These are phyloP conservation scores for Boletus semigastroideus DNA, from an alignment of 1,284 basidiomycete genomes.

Conservation along the genomic window DNA sequence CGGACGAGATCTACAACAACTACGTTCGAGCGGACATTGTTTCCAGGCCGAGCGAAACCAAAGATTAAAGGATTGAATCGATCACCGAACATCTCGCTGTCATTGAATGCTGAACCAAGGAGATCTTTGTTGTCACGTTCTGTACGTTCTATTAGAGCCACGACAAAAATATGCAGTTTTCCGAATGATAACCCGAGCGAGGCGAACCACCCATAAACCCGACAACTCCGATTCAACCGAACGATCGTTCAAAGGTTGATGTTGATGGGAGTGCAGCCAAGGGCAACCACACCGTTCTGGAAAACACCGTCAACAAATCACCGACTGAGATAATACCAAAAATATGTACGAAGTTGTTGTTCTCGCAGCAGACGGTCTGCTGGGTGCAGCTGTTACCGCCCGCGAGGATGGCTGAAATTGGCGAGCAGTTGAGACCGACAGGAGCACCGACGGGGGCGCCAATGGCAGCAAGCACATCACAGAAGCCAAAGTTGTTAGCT, in stretches of 20 bases:
- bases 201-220: too few species aligned
- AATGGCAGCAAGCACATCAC: too few species aligned
- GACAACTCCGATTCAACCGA: too few species aligned
- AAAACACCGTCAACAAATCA: not conserved
- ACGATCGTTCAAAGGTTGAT: not conserved
- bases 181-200: too few species aligned
- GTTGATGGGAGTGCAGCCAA: not conserved
- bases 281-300: not conserved
- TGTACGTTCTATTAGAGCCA: too few species aligned
- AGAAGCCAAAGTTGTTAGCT: too few species aligned
- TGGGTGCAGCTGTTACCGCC: not conserved
- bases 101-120: too few species aligned
- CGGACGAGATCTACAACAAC: conserved; percentile 60
- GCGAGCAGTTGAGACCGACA: not conserved
- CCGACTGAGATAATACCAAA: too few species aligned
- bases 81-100: too few species aligned
- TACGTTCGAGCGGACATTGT: conserved; percentile 52
- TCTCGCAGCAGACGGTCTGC: not conserved
- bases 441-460: too few species aligned
- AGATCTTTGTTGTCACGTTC: too few species aligned
- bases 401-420: not conserved
- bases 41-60: conserved; percentile 11
- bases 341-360: not conserved
- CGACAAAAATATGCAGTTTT: too few species aligned
- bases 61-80: conserved; percentile 5